Evolutionary conservation across 108 stramenopile genomes (phyloP), one percentile per base, ranked within the genome.

Genomic region (Fistulifera solaris): DNA sequence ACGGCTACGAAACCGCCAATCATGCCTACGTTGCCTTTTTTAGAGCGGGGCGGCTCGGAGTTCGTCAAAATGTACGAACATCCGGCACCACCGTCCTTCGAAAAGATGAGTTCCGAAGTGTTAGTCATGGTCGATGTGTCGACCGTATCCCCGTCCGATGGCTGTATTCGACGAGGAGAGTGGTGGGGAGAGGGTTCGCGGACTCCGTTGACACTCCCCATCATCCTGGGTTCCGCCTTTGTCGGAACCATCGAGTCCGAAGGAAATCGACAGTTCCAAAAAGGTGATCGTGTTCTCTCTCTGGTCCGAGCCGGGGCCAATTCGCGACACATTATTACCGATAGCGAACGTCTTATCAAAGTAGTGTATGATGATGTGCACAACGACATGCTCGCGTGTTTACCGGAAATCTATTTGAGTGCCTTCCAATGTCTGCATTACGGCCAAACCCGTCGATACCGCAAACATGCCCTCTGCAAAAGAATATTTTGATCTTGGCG

Each of bases 321-420:
- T 56, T 72, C 87, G 41, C 61, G 81, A 18, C 85, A 71, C 57
- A 58, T 65, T 18, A 67, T 65, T 24, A 39, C 78, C 18, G 54
- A 59, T 13, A 72, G 56, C 23, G 66, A 61, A 15, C 55, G 66
- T 6, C 46, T 89, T 16, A 47, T 81, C 52, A 80, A 83, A 38
- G 72, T 85, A 42, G 68, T 83, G 7, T 10, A 64, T 12, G 44
- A 56, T 7, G 38, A 39, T 54, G 50, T 76, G 24, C 58, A 66
- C 23, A 66, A 74, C 17, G 63, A 71, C n/a, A 26, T n/a, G 24
- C 78, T 78, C 10, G 65, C 70, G 13, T 85, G 83, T 54, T 54
- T 89, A 62, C 65, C 73, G 40, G 81, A 85, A 40, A 78, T 74
- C n/a, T 89, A 83, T 55, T 69, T 89, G 61, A 40, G 75, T 12